A percentile compares a stretch with the other conserved stretches of the same genome.
These are phyloP conservation scores for Fraxinus dipetala DNA, from an alignment of 305 asterid species.

Conservation along the genomic window DNA sequence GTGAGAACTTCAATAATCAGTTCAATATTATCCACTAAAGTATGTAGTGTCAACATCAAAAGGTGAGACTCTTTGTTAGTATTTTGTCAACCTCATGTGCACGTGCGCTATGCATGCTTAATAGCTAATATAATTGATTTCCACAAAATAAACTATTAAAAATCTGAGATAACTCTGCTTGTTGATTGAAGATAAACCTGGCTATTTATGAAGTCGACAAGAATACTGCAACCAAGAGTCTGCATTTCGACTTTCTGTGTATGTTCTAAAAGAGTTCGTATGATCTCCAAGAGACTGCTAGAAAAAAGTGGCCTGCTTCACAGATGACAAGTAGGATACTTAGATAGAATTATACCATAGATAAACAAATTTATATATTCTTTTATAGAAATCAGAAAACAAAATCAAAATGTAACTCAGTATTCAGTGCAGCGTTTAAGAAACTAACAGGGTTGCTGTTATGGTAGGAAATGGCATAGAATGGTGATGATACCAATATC, in stretches of 20 bases:
- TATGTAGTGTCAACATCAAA: neutral
- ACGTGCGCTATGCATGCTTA: neutral
- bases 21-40: neutral
- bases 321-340: neutral
- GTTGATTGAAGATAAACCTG: constrained; percentile 33
- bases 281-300: constrained; percentile 43
- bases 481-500: neutral
- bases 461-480: neutral
- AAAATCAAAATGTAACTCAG: neutral
- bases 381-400: neutral
- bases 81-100: neutral
- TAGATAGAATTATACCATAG: neutral
- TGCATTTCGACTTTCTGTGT: constrained; percentile 42
- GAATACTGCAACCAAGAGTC: constrained; percentile 42
- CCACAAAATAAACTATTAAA: neutral
- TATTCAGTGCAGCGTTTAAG: neutral
- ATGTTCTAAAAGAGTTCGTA: constrained; percentile 43
- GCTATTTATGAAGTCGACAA: constrained; percentile 42
- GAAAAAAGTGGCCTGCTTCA: constrained; percentile 52
- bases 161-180: neutral
- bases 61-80: neutral
- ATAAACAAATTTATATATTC: neutral
- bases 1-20: neutral
- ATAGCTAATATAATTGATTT: neutral
- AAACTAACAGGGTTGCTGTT: neutral